Evolutionary conservation across 768 basidiomycete species (phyloP).

Genomic region (Rubroboletus pulcherrimus): DNA sequence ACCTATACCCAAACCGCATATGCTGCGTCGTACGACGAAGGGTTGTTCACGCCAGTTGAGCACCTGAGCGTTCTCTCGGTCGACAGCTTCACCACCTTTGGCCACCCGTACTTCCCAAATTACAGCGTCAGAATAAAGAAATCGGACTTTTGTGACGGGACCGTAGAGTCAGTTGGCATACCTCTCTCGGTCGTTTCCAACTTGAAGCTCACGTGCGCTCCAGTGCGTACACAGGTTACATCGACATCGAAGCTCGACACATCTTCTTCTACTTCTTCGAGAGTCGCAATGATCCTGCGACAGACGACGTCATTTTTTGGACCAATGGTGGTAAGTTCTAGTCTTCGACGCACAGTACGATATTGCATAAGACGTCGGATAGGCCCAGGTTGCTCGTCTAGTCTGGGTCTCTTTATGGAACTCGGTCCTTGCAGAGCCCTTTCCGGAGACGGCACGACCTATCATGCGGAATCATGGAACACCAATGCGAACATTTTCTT

Average conservation of each 20-base stretch:
- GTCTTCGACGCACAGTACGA: background rate
- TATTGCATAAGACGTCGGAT: background rate
- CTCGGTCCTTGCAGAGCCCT: slow-evolving; percentile 68
- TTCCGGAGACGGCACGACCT: slow-evolving; percentile 45
- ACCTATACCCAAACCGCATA: slow-evolving; percentile 3
- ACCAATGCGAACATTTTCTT: slow-evolving; percentile 52
- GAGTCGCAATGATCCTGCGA: slow-evolving; percentile 53
- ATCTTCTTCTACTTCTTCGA: slow-evolving; percentile 78
- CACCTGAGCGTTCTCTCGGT: slow-evolving; percentile 27
- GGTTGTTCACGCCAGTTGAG: slow-evolving; percentile 34
- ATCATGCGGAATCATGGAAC: slow-evolving; percentile 65
- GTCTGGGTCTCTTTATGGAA: slow-evolving; percentile 71
- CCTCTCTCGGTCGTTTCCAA: background rate
- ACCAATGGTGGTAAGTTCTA: slow-evolving; percentile 51
- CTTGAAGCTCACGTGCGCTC: background rate
- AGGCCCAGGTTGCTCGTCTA: slow-evolving; percentile 52
- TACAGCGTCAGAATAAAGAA: slow-evolving; percentile 42
- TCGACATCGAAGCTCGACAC: slow-evolving; percentile 62
- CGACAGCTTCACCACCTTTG: slow-evolving; percentile 35
- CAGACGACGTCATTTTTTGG: slow-evolving; percentile 58
- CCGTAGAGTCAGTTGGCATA: slow-evolving; percentile 33
- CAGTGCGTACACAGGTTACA: slow-evolving; percentile 63
- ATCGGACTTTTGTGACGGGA: slow-evolving; percentile 37
- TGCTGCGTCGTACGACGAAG: slow-evolving; percentile 23
- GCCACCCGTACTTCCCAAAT: slow-evolving; percentile 43